Percentiles rank a stretch among this genome's conserved stretches.
Evolutionary conservation across 345 rosid species (phyloP).

Genomic region (Cardamine resedifolia): DNA sequence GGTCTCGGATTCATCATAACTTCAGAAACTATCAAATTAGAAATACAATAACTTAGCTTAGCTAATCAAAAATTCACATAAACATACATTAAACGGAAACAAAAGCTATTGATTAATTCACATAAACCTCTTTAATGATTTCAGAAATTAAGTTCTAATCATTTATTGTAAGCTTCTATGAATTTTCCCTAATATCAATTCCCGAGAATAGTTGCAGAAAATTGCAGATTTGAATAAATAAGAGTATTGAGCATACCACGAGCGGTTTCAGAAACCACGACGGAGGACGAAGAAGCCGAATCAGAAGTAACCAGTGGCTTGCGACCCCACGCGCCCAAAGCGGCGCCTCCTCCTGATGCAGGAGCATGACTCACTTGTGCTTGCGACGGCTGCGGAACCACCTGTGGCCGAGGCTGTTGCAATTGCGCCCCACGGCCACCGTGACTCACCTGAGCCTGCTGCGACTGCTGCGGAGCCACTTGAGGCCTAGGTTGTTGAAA

Average conservation of each 20-base stretch:
- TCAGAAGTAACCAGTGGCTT: not conserved
- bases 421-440: no score
- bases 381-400: no score
- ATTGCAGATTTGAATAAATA: not conserved
- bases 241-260: constrained; percentile 7
- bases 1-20: constrained; percentile 9
- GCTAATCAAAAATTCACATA: not conserved
- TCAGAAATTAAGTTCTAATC: not conserved
- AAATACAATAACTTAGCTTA: not conserved
- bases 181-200: not conserved
- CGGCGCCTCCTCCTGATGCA: not conserved
- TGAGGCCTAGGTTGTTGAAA: constrained; percentile 21
- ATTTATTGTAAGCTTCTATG: not conserved
- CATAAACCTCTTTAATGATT: not conserved
- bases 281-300: constrained; percentile 25
- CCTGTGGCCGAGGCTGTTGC: no score
- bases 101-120: not conserved
- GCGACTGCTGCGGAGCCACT: not conserved
- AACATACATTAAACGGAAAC: not conserved
- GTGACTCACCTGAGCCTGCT: not conserved
- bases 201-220: not conserved
- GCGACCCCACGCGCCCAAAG: constrained; percentile 28
- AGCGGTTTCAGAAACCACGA: constrained; percentile 11
- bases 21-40: constrained; percentile 23
- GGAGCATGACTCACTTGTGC: no score